A percentile compares a stretch with the other conserved stretches of the same genome.
Evolutionary conservation across 2,329 filamentous ascomycete species (phyloP).

Genomic region (Thyridium curvatum): DNA sequence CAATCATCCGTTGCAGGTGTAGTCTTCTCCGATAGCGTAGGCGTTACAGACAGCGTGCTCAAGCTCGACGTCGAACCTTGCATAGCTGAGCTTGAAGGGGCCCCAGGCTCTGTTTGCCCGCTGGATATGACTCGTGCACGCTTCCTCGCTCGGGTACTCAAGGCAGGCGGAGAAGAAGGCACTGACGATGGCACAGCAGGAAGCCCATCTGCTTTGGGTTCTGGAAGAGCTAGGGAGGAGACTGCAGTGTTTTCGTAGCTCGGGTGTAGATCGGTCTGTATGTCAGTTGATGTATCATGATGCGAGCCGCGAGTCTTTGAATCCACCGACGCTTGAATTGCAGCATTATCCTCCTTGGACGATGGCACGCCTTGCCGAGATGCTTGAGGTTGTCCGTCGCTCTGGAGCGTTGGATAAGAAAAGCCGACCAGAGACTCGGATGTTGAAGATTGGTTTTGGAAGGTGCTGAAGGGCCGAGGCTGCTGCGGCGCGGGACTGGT

Average conservation of each 20-base stretch:
- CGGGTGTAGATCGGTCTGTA: no score
- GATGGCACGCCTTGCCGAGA: no score
- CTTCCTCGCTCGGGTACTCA: slow-evolving; percentile 5
- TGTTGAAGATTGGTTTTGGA: not conserved
- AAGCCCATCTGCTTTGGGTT: not conserved
- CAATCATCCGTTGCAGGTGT: slow-evolving; percentile 27
- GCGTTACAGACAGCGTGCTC: slow-evolving; percentile 32
- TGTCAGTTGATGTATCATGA: no score
- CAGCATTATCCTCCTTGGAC: no score
- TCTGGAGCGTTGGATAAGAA: no score
- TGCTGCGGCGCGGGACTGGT: slow-evolving; percentile 10
- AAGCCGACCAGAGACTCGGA: not conserved
- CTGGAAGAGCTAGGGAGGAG: not conserved
- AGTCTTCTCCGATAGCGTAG: slow-evolving; percentile 26
- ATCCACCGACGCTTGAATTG: no score
- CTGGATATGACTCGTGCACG: not conserved
- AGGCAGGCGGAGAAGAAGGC: slow-evolving; percentile 4
- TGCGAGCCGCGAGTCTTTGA: no score
- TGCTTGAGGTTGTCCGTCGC: no score
- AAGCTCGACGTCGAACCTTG: slow-evolving; percentile 28
- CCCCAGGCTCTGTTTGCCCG: not conserved
- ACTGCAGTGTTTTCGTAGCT: no score
- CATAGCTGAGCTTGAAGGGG: slow-evolving; percentile 3
- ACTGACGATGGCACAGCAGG: not conserved
- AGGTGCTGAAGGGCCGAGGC: not conserved